These are phyloP conservation scores for Forsythia suspensa DNA, from an alignment of 257 asterid species.

Conservation along the genomic window DNA sequence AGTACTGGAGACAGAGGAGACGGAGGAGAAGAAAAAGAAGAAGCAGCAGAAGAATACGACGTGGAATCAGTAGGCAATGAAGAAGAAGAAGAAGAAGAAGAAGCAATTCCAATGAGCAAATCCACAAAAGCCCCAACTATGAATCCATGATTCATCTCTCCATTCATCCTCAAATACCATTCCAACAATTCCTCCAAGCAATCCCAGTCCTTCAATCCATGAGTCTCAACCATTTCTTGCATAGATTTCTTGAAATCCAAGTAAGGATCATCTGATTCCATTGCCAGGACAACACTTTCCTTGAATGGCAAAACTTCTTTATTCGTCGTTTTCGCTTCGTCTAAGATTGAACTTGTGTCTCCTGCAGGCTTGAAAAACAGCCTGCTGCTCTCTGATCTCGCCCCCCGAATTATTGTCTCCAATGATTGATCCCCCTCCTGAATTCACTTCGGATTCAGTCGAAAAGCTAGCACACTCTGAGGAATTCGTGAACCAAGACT, in stretches of 20 bases:
- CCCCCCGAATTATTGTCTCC: constrained; percentile 58
- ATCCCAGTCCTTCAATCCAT: constrained; percentile 34
- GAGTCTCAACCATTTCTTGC: constrained; percentile 37
- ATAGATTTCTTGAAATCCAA: constrained; percentile 41
- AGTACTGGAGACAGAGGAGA: constrained; percentile 13
- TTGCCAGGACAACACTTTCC: constrained; percentile 30
- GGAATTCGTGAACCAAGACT: constrained; percentile 72
- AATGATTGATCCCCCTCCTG: constrained; percentile 26
- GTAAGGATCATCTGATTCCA: constrained; percentile 37
- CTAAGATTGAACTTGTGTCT: constrained; percentile 25
- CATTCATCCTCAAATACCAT: constrained; percentile 40
- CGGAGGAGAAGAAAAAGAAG: constrained; percentile 25
- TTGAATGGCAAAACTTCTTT: constrained; percentile 12
- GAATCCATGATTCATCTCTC: constrained; percentile 26
- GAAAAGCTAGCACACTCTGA: constrained; percentile 52
- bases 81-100: constrained; percentile 1
- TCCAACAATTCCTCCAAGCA: constrained; percentile 30
- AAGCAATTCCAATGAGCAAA: constrained; percentile 19
- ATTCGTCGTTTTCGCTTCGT: not conserved
- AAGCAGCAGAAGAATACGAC: constrained; percentile 15
- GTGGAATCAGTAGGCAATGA: not conserved
- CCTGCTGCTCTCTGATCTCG: constrained; percentile 52
- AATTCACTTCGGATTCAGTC: constrained; percentile 33
- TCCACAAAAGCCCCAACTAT: constrained; percentile 38
- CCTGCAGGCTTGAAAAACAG: constrained; percentile 29